These are phyloP conservation scores for Aspergillus costaricaensis DNA, from an alignment of 2,329 filamentous ascomycete species.

Conservation along the genomic window DNA sequence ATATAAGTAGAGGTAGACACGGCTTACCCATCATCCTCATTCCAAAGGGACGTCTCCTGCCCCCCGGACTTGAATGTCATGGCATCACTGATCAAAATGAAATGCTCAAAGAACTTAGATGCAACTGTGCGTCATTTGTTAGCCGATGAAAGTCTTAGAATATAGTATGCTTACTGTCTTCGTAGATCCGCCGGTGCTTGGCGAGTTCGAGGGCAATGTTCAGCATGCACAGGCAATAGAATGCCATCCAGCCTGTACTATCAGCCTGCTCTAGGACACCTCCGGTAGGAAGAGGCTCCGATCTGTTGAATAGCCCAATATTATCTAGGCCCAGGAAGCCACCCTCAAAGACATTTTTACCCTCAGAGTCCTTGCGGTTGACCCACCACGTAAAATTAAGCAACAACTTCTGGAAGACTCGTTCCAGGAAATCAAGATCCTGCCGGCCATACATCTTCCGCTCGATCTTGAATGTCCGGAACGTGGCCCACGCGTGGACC, in stretches of 20 bases:
- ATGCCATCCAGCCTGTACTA: constrained; percentile 98
- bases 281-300: constrained; percentile 89
- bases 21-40: constrained; percentile 73
- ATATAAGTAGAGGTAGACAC: not conserved
- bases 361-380: constrained; percentile 89
- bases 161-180: constrained; percentile 61
- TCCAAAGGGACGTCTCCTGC: constrained; percentile 85
- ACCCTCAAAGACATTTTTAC: constrained; percentile 96
- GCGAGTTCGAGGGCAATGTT: constrained; percentile 95
- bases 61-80: constrained; percentile 81
- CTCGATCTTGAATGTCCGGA: constrained; percentile 97
- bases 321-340: constrained; percentile 96
- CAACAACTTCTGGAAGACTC: constrained; percentile 92
- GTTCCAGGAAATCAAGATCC: constrained; percentile 91
- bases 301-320: constrained; percentile 95
- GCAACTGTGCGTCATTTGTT: constrained; percentile 59
- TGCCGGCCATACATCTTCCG: constrained; percentile 94
- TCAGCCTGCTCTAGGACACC: constrained; percentile 94
- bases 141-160: not conserved
- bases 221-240: constrained; percentile 94
- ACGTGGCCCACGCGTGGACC: constrained; percentile 94
- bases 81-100: constrained; percentile 95
- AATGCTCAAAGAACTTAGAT: constrained; percentile 98
- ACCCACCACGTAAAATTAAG: constrained; percentile 99
- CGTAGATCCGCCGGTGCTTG: constrained; percentile 91